Base-by-base conservation (phyloP, 805 yeast genomes). In the Candida sphagnicola region DNA sequence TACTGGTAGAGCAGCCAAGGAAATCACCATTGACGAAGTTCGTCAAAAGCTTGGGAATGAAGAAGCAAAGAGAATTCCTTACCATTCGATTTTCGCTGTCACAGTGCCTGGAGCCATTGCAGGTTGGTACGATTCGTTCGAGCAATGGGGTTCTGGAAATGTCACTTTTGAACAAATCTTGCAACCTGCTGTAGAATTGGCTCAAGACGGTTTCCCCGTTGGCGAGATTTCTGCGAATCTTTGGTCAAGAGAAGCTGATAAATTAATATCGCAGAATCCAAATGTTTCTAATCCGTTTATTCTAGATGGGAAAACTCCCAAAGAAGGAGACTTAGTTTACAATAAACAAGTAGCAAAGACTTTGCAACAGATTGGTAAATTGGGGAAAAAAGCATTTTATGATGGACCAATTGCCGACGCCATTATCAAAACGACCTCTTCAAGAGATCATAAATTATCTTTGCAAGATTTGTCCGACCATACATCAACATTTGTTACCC, bases 21-120 rank as follows among this genome's bases (percentile, higher is more conserved):
- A 61, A 14, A 46, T 78, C 8, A 56, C 70, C 2, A 56, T 81
- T 10, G 81, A 80, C 12, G 59, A 67, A 43, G 66, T 80, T 3
- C 52, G 69, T 35, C 71, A 13, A 62, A 67, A 53, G 29, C 53
- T 48, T 30, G 38, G 44, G 15, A 75, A 75, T 13, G 60, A 74
- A 29, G 56, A 65, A 8, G 65, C 76, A 28, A 59, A 62, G 18
- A 69, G 87, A 50, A 63, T 84, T 21, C 77, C 77, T 0, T 50
- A 50, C 10, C 62, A 62, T 21, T 80, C 86, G 2, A 73, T 79
- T 3, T 77, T 77, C 41, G 61, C 82, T 0, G 76, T 81, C 5
- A 81, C 80, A 37, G 89, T 85, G 4, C 93, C 93, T 0, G 95
- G 95, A 4, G 82, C 87, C 1, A 71, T 84, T 34, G 86, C 87